These are phyloP conservation scores for Yamadazyma trypodendri DNA, from an alignment of 1,139 yeast genomes.

Conservation along the genomic window DNA sequence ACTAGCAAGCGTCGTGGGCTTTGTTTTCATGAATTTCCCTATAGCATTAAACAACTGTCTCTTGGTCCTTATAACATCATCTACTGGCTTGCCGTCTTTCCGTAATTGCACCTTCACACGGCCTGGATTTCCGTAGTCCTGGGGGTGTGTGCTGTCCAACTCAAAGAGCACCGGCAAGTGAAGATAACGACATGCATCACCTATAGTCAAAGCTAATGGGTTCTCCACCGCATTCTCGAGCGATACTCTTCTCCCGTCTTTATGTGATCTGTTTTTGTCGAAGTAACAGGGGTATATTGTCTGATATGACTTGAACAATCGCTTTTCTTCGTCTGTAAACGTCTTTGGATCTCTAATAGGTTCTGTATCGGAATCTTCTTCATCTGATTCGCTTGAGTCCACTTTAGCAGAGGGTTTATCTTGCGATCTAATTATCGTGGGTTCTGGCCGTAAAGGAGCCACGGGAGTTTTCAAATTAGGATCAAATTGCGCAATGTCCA, in stretches of 20 bases:
- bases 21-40: constrained; percentile 58
- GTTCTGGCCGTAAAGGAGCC: constrained; percentile 63
- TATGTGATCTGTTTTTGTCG: constrained; percentile 71
- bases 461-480: constrained; percentile 67
- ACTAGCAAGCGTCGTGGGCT: constrained; percentile 71
- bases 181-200: constrained; percentile 57
- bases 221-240: constrained; percentile 68
- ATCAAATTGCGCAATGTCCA: constrained; percentile 91
- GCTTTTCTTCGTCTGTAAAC: constrained; percentile 50
- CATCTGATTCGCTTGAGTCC: constrained; percentile 6
- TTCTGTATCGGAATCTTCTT: constrained; percentile 16
- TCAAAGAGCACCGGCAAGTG: constrained; percentile 61
- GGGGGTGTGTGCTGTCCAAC: constrained; percentile 89
- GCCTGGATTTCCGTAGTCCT: constrained; percentile 97
- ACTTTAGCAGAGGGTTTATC: constrained; percentile 39
- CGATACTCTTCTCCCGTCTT: constrained; percentile 82
- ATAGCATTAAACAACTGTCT: constrained; percentile 64
- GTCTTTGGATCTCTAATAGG: constrained; percentile 36
- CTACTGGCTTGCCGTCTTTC: constrained; percentile 43
- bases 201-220: constrained; percentile 81
- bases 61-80: constrained; percentile 51
- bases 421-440: constrained; percentile 62
- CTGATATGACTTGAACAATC: constrained; percentile 66
- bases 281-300: constrained; percentile 89
- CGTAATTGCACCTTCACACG: constrained; percentile 75